Evolutionary conservation across 176 grass and related monocot genomes (phyloP).

Genomic region (Cocos nucifera): DNA sequence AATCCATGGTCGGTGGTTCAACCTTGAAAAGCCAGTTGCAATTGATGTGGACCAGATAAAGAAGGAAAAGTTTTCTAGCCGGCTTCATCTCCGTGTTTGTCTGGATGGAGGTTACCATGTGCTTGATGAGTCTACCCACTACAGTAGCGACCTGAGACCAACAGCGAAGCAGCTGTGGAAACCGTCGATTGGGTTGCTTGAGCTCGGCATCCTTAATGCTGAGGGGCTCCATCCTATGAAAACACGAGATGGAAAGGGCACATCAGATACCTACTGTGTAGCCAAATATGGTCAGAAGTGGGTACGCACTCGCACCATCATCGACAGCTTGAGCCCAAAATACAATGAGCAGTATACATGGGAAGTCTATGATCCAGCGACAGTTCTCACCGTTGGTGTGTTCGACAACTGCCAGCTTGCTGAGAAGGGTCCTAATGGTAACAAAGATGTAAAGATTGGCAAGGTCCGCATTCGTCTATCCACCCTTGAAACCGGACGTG

Average conservation of each 20-base stretch:
- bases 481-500: slow-evolving; percentile 85
- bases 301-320: slow-evolving; percentile 81
- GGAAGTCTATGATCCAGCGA: slow-evolving; percentile 95
- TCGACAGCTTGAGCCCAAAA: slow-evolving; percentile 62
- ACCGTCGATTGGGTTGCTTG: slow-evolving; percentile 81
- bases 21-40: slow-evolving; percentile 69
- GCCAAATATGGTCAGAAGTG: slow-evolving; percentile 98
- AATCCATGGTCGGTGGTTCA: slow-evolving; percentile 88
- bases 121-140: slow-evolving; percentile 88
- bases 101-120: slow-evolving; percentile 97
- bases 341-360: slow-evolving; percentile 98
- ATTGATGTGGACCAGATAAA: slow-evolving; percentile 83
- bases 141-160: slow-evolving; percentile 93
- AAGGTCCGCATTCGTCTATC: slow-evolving; percentile 95
- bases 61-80: slow-evolving; percentile 78
- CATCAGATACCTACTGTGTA: slow-evolving; percentile 92
- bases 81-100: slow-evolving; percentile 80
- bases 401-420: slow-evolving; percentile 93
- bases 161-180: slow-evolving; percentile 99
- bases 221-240: slow-evolving; percentile 89
- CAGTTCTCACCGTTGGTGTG: slow-evolving; percentile 78
- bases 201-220: slow-evolving; percentile 77
- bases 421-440: slow-evolving; percentile 35
- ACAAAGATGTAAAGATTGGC: slow-evolving; percentile 70
- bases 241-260: slow-evolving; percentile 83